phyloP scores from a whole-genome alignment of 1,284 basidiomycete species.

The Puccinia polysora region DNA sequence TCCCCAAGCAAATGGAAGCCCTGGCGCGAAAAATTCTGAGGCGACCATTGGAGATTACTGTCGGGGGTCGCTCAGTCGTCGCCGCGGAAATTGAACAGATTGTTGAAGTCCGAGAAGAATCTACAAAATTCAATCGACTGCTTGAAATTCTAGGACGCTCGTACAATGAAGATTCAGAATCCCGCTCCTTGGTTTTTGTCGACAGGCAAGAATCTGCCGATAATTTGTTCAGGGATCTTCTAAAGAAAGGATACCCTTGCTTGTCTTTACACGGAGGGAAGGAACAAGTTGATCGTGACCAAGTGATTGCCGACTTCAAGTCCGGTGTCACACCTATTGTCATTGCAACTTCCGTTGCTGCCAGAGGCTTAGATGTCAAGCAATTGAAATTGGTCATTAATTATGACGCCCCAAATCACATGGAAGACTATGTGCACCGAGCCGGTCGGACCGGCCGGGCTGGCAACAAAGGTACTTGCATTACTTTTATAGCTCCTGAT shows the following conservation, averaged over 20 bases:
- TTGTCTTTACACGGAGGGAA: slow-evolving; percentile 98
- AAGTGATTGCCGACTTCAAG: slow-evolving; percentile 97
- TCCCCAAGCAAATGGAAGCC: slow-evolving; percentile 98
- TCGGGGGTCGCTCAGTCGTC: slow-evolving; percentile 94
- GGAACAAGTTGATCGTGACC: slow-evolving; percentile 96
- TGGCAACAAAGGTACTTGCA: slow-evolving; percentile 94
- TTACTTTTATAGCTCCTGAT: slow-evolving; percentile 95
- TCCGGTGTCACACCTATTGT: slow-evolving; percentile 92
- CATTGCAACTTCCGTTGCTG: slow-evolving; percentile 96
- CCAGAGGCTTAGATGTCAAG: slow-evolving; percentile 95
- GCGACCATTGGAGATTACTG: slow-evolving; percentile 94
- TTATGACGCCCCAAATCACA: slow-evolving; percentile 96
- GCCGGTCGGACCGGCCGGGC: slow-evolving; percentile 96
- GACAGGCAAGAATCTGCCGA: slow-evolving; percentile 96
- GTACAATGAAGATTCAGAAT: slow-evolving; percentile 78
- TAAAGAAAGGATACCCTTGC: slow-evolving; percentile 88
- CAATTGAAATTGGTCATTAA: slow-evolving; percentile 98
- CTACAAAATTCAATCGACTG: slow-evolving; percentile 89
- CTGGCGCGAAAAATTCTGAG: slow-evolving; percentile 88
- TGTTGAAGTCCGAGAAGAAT: slow-evolving; percentile 87
- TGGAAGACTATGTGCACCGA: slow-evolving; percentile 99
- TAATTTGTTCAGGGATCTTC: slow-evolving; percentile 88
- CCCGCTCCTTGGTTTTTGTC: slow-evolving; percentile 90
- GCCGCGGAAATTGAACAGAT: slow-evolving; percentile 97
- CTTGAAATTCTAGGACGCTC: slow-evolving; percentile 95